These are phyloP conservation scores for Nakazawaea anatomiae DNA, from an alignment of 805 yeast genomes.

Conservation along the genomic window DNA sequence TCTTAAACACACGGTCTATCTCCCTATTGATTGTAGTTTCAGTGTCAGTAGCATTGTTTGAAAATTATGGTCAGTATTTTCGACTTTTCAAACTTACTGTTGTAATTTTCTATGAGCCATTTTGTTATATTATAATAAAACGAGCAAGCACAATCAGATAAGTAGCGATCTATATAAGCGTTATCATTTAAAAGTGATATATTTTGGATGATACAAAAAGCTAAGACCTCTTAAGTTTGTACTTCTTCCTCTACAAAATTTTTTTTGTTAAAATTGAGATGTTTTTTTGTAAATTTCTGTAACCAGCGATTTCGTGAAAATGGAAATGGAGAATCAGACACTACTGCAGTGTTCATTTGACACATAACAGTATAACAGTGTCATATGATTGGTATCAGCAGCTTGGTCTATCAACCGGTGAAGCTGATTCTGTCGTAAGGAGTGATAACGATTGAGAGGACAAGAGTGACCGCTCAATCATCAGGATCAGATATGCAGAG, in stretches of 20 bases:
- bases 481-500: no score
- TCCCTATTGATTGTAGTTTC: conserved; percentile 34
- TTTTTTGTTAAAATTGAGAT: background rate
- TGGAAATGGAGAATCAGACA: conserved; percentile 1
- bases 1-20: conserved; percentile 88
- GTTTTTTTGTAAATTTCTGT: background rate
- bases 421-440: background rate
- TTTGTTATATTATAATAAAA: conserved; percentile 9
- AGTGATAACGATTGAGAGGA: background rate
- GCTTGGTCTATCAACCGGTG: background rate
- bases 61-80: background rate
- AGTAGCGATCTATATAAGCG: conserved; percentile 1
- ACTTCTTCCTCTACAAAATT: background rate
- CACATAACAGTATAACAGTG: background rate
- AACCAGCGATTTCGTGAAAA: background rate
- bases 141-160: background rate
- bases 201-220: background rate
- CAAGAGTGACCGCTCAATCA: no score
- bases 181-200: conserved; percentile 1
- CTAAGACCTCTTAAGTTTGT: background rate
- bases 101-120: conserved; percentile 47
- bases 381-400: background rate
- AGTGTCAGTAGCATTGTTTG: background rate
- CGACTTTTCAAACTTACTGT: conserved; percentile 30
- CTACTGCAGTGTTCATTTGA: background rate